Evolutionary conservation across 2,329 filamentous ascomycete species (phyloP).

Genomic region (Paecilomyces sp.): DNA sequence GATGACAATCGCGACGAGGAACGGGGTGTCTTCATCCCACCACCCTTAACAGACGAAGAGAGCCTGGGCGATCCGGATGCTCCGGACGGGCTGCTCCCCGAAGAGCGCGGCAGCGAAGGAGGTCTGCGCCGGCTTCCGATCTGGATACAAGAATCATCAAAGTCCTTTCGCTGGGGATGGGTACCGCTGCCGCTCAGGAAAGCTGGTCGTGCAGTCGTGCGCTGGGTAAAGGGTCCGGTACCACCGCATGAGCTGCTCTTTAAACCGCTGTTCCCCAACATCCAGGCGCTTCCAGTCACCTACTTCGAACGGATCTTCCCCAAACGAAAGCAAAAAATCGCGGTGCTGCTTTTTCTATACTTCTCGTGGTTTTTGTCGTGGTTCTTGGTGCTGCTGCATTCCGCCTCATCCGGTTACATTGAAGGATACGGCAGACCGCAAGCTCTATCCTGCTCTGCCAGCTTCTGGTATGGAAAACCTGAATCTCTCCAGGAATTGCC

Average conservation of each 20-base stretch:
- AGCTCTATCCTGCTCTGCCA: constrained; percentile 39
- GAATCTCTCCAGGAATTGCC: background rate
- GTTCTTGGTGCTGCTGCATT: constrained; percentile 38
- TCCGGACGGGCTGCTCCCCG: constrained; percentile 4
- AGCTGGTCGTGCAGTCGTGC: constrained; percentile 33
- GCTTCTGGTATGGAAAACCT: constrained; percentile 33
- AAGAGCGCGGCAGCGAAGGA: background rate
- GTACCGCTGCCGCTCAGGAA: constrained; percentile 40
- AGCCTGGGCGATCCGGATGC: constrained; percentile 2
- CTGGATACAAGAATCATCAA: constrained; percentile 42
- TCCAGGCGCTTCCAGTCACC: constrained; percentile 40
- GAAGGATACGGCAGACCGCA: constrained; percentile 41
- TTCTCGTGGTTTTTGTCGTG: constrained; percentile 41
- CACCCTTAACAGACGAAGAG: constrained; percentile 5
- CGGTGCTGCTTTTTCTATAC: constrained; percentile 36
- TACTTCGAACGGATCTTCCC: constrained; percentile 38
- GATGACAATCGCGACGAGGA: constrained; percentile 5
- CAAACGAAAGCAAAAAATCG: constrained; percentile 39
- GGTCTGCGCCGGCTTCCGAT: constrained; percentile 28
- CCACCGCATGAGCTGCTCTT: constrained; percentile 40
- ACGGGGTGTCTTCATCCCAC: constrained; percentile 1
- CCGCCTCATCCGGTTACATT: constrained; percentile 40
- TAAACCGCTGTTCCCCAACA: constrained; percentile 37
- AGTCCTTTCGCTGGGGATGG: constrained; percentile 42
- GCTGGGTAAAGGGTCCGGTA: constrained; percentile 42